Evolutionary conservation across 2,329 filamentous ascomycete species (phyloP), one percentile per base, ranked within the genome.

Genomic region (Graphiopsis chlorocephala): DNA sequence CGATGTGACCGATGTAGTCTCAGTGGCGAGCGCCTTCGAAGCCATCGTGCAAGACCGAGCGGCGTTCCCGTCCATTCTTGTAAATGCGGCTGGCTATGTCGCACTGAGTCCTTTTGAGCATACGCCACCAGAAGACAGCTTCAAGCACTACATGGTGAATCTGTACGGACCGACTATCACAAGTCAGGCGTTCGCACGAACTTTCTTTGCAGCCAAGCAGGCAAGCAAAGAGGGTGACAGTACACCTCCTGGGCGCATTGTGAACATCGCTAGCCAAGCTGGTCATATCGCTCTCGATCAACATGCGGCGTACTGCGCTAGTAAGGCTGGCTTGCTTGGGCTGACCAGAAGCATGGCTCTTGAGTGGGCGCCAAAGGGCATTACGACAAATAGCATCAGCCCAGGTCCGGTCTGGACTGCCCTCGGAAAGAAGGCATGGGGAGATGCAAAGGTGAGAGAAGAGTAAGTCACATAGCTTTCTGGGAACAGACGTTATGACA

Each of bases 241-340:
- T 28, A 25, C 29, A 28, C 60, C 60, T 25, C 60, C 60, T 29
- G 60, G 60, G 15, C 60, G 81, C 4, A 82, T 83, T 57, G 78
- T 83, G 29, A 81, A 77, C 61, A 76, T 83, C 53, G 77, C 80
- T 3, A 80, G 77, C 1, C 80, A 83, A 66, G 81, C 81, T 1
- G 80, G 79, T 3, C 80, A 82, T 67, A 77, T 79, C 0, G 80
- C 81, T 1, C 74, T 83, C 2, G 75, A 77, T 53, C 73, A 76
- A 1, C 81, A 83, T 63, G 78, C 79, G 0, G 79, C 80, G 0
- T 83, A 83, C 68, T 83, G 81, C 64, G 80, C 81, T 1, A 80
- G 78, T 4, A 83, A 83, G 60, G 80, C 81, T 5, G 81, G 76
- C 0, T 68, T 83, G 8, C 66, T 80, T 17, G 81, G 79, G 0